Conservation (phyloP, 352 stramenopile genomes). For the Phytophthora rubi region DNA sequence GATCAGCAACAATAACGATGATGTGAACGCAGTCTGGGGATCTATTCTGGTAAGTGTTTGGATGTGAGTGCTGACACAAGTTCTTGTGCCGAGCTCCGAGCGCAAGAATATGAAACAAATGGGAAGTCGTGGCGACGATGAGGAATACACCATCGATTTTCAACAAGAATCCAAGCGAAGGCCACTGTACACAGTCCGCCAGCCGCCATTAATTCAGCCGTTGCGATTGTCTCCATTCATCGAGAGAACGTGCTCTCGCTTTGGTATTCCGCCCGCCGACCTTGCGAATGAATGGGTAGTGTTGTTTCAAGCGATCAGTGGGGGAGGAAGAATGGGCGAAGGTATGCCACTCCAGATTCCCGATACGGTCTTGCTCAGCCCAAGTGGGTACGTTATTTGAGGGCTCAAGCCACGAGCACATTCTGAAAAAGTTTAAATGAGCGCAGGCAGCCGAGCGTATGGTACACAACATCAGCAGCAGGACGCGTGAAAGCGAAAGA, state of each 20-base stretch:
- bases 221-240: slow-evolving; percentile 48
- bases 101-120: slow-evolving; percentile 6
- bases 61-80: neutral
- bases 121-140: slow-evolving; percentile 8
- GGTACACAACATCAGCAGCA: slow-evolving; percentile 61
- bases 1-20: neutral
- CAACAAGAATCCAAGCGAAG: slow-evolving; percentile 2
- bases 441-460: slow-evolving; percentile 59
- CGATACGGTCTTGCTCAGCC: slow-evolving; percentile 67
- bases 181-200: slow-evolving; percentile 55
- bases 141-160: neutral
- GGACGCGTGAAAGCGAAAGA: slow-evolving; percentile 48
- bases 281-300: slow-evolving; percentile 68
- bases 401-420: neutral
- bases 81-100: neutral
- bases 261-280: slow-evolving; percentile 36
- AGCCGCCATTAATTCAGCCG: slow-evolving; percentile 63
- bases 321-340: slow-evolving; percentile 25
- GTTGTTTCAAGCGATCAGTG: slow-evolving; percentile 60
- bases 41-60: slow-evolving; percentile 25
- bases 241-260: slow-evolving; percentile 32
- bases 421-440: neutral
- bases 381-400: slow-evolving; percentile 44
- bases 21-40: neutral
- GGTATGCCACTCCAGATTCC: slow-evolving; percentile 50